Conservation (phyloP, 208 protist genomes). For the Histomonas meleagridis region DNA sequence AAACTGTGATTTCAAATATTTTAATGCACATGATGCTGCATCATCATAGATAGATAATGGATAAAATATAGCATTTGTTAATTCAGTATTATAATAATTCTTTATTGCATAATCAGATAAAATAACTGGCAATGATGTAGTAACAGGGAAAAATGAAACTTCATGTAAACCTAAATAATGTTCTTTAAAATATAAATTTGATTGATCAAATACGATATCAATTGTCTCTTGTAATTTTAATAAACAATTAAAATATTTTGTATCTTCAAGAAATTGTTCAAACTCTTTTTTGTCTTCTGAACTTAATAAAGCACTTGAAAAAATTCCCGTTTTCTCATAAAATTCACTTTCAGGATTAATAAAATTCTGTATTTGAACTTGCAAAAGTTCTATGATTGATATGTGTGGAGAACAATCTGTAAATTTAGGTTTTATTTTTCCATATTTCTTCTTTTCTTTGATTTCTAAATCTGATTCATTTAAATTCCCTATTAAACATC, state of each 20-base stretch:
- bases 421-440: not conserved
- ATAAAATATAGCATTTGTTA: not conserved
- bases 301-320: too few relatives aligned
- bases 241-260: not conserved
- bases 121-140: not conserved
- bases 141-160: not conserved
- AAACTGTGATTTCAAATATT: not conserved
- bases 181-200: not conserved
- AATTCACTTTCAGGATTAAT: not conserved
- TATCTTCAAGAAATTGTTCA: not conserved
- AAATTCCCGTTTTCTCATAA: not conserved
- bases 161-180: not conserved
- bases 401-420: not conserved
- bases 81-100: not conserved
- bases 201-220: not conserved
- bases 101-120: not conserved
- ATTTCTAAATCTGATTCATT: not conserved
- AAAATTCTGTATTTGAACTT: not conserved
- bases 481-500: not conserved
- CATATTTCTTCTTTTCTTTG: not conserved
- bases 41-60: slow-evolving; percentile 11
- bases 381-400: not conserved
- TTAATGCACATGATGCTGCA: not conserved
- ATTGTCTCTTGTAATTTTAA: not conserved
- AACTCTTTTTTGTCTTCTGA: not conserved